Conservation (phyloP, 306 rosid genomes). For the Phaseolus lunatus region DNA sequence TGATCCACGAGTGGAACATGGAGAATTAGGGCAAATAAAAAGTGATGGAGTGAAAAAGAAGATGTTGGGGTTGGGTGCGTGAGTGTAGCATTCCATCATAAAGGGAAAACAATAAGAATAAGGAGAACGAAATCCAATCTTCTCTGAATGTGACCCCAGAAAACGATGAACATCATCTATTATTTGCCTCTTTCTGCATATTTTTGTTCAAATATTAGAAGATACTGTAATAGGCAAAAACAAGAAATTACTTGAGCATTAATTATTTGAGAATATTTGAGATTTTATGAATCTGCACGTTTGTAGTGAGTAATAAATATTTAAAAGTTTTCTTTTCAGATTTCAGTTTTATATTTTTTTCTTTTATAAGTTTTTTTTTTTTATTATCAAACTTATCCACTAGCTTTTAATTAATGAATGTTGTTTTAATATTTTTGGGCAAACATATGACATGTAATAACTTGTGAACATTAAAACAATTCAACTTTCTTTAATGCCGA, state of each 20-base stretch:
- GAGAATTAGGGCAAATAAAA: neutral
- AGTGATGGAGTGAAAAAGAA: slow-evolving; percentile 41
- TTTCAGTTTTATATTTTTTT: no score
- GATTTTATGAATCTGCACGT: no score
- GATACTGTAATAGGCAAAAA: neutral
- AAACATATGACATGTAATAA: neutral
- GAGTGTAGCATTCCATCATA: slow-evolving; percentile 27
- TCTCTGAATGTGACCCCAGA: slow-evolving; percentile 41
- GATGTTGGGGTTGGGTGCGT: slow-evolving; percentile 33
- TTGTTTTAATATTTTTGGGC: neutral
- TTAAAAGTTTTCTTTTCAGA: no score
- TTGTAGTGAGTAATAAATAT: no score
- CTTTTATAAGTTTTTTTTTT: no score
- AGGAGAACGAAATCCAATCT: slow-evolving; percentile 50
- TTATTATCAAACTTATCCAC: no score
- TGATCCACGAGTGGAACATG: neutral
- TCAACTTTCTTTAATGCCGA: neutral
- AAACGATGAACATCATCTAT: neutral
- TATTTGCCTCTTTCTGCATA: neutral
- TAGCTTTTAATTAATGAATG: no score
- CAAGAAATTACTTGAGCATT: no score
- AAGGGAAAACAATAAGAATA: neutral
- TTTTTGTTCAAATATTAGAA: neutral
- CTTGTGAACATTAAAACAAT: no score
- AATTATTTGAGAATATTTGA: no score